These are phyloP conservation scores for Pythium vanterpoolii DNA, from an alignment of 352 stramenopile genomes.

Conservation along the genomic window DNA sequence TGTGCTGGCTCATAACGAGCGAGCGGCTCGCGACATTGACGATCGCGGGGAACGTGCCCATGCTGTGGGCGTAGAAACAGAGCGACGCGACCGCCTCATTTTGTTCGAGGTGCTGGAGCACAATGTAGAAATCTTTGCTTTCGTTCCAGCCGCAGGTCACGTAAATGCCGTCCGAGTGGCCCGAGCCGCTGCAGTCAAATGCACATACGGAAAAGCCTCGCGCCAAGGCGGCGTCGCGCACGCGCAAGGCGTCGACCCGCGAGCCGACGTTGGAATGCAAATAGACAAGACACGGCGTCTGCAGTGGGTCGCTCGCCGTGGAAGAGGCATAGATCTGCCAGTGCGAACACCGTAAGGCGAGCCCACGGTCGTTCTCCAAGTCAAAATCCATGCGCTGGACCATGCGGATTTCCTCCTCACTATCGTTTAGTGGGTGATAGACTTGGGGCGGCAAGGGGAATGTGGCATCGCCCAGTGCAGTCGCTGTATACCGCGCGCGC, in stretches of 20 bases:
- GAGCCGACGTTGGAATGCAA: constrained; percentile 84
- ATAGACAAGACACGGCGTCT: constrained; percentile 66
- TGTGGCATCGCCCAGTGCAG: constrained; percentile 44
- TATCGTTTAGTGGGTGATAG: not conserved
- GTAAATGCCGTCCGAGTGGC: constrained; percentile 74
- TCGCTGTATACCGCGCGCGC: constrained; percentile 48
- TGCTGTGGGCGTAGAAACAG: constrained; percentile 79
- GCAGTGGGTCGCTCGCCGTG: constrained; percentile 12
- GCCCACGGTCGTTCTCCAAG: constrained; percentile 64
- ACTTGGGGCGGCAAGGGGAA: constrained; percentile 35
- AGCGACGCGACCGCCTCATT: constrained; percentile 50
- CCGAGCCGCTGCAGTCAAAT: constrained; percentile 83
- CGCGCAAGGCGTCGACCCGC: constrained; percentile 58
- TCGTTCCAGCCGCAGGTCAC: constrained; percentile 89
- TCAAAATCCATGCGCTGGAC: constrained; percentile 54
- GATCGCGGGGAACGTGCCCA: constrained; percentile 77
- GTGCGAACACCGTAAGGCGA: constrained; percentile 67
- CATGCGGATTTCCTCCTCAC: constrained; percentile 18
- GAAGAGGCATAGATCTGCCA: constrained; percentile 56
- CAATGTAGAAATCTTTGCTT: constrained; percentile 59
- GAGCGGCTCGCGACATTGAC: constrained; percentile 69
- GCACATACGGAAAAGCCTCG: constrained; percentile 75
- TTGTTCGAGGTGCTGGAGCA: constrained; percentile 58
- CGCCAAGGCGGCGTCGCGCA: constrained; percentile 57
- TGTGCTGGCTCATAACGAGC: constrained; percentile 41